Percentiles rank a stretch among this genome's conserved stretches.
Evolutionary conservation across 139 green algal genomes (phyloP).

Genomic region (Edaphochlamys debaryana): DNA sequence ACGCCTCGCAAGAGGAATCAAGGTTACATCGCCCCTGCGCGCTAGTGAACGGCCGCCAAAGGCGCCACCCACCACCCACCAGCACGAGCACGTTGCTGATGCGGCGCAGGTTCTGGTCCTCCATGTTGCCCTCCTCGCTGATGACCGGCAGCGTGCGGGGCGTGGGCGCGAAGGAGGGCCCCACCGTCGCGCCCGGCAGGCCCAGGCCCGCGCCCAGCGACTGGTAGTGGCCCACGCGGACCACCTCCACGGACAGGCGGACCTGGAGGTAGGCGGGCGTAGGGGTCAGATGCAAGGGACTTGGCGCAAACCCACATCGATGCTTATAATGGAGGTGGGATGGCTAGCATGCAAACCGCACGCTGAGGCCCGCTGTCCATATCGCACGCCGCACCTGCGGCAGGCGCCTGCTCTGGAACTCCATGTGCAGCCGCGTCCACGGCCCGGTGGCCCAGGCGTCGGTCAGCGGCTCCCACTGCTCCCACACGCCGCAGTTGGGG

Average conservation of each 20-base stretch:
- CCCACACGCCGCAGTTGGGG: constrained; percentile 75
- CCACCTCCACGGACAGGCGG: constrained; percentile 46
- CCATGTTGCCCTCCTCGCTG: constrained; percentile 4
- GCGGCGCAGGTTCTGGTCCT: constrained; percentile 51
- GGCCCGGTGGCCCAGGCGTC: constrained; percentile 10
- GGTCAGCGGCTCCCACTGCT: constrained; percentile 76
- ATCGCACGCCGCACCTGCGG: constrained; percentile 57
- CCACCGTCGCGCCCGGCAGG: constrained; percentile 2
- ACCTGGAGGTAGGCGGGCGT: constrained; percentile 32
- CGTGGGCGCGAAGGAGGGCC: constrained; percentile 20
- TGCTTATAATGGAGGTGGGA: too few species aligned
- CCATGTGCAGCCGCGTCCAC: constrained; percentile 55
- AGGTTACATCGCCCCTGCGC: too few species aligned
- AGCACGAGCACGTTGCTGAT: constrained; percentile 40
- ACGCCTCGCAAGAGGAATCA: too few species aligned
- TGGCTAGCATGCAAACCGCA: too few species aligned
- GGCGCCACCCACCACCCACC: too few species aligned
- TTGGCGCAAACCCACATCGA: too few species aligned
- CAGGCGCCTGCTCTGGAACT: constrained; percentile 63
- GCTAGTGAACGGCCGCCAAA: too few species aligned
- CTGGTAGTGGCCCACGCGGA: constrained; percentile 56
- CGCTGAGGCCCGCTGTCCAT: too few species aligned
- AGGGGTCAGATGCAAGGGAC: too few species aligned
- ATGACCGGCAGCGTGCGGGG: constrained; percentile 14
- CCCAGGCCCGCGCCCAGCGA: constrained; percentile 9